phyloP scores from a whole-genome alignment of 306 rosid species.

The Medicago lupulina region DNA sequence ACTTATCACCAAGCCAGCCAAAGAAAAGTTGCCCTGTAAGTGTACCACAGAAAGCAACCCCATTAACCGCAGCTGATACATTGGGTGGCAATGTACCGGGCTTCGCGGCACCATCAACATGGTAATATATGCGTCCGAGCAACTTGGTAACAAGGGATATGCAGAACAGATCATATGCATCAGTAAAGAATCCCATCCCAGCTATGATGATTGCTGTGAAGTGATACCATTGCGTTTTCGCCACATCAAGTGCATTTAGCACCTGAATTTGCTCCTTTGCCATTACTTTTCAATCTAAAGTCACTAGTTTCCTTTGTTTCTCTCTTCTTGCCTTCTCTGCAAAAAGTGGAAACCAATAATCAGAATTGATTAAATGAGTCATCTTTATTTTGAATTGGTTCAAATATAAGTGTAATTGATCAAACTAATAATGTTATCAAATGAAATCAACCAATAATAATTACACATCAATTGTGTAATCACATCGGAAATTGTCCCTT shows the following conservation, averaged over 20 bases:
- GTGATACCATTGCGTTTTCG: constrained; percentile 84
- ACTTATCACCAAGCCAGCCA: constrained; percentile 82
- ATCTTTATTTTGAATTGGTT: not conserved
- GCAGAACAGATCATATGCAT: constrained; percentile 84
- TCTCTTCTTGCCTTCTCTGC: constrained; percentile 34
- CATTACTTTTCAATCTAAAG: constrained; percentile 48
- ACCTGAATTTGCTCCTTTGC: constrained; percentile 65
- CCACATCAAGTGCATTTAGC: constrained; percentile 73
- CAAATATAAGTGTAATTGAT: constrained; percentile 19
- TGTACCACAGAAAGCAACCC: constrained; percentile 81
- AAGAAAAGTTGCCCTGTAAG: constrained; percentile 78
- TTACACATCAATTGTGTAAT: not conserved
- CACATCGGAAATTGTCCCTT: not conserved
- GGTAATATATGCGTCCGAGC: constrained; percentile 81
- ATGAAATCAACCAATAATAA: constrained; percentile 9
- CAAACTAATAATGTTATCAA: not conserved
- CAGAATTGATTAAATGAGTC: not conserved
- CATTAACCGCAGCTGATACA: constrained; percentile 84
- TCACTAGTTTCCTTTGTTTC: not conserved
- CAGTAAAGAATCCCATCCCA: constrained; percentile 92
- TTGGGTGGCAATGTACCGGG: constrained; percentile 81
- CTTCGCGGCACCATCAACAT: constrained; percentile 60
- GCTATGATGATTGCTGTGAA: constrained; percentile 81
- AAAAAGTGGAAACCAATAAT: constrained; percentile 35
- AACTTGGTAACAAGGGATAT: constrained; percentile 77